Evolutionary conservation across 345 rosid genomes (phyloP), one percentile per base, ranked within the genome.

Genomic region (Sisymbrium altissimum): DNA sequence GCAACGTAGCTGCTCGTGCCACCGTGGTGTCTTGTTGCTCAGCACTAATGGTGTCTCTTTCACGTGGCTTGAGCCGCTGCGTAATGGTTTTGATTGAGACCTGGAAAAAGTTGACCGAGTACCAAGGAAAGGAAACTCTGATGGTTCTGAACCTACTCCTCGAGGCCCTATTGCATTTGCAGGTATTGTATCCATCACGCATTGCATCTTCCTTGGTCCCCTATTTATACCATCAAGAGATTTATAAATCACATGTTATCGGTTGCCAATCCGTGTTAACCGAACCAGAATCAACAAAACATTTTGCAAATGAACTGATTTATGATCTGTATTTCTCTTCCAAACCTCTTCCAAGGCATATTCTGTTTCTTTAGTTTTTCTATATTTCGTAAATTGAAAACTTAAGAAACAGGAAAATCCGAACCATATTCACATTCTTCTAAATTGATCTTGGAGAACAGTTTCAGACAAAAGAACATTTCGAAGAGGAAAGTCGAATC

Each of bases 161-260:
- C 44, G 66, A 35, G 77, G 79, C 65, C 81, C 83, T 66, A 84
- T 50, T 29, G 83, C 72, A 65, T 68, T 70, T 36, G 83, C 78
- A 41, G 89, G 90, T 76, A 87, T 74, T 54, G 82, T 79, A 71
- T 81, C 88, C 87, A 89, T 84, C 32, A 78, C 45, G 74, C 92
- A 89, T 17, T 79, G 86, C 90, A 89, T 89, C 83, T 81, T 89
- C 77, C 96, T 87, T 68, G 93, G 96, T 64, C 96, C 96, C 79
- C 96, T 89, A 76, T 27, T 23, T 19, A 33, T 70, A 29, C 27
- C 60, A 70, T 56, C 59, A 70, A 64, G 41, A 61, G 29, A 53
- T 52, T 52, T 62, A 53, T 36, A 43, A 12, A 61, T 43, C 46
- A 75, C 56, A 68, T 40, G 55, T 21, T 7, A 32, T 3, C 1